A percentile compares a stretch with the other conserved stretches of the same genome.
These are phyloP conservation scores for Starmerella riodocensis DNA, from an alignment of 805 yeast species.

Conservation along the genomic window DNA sequence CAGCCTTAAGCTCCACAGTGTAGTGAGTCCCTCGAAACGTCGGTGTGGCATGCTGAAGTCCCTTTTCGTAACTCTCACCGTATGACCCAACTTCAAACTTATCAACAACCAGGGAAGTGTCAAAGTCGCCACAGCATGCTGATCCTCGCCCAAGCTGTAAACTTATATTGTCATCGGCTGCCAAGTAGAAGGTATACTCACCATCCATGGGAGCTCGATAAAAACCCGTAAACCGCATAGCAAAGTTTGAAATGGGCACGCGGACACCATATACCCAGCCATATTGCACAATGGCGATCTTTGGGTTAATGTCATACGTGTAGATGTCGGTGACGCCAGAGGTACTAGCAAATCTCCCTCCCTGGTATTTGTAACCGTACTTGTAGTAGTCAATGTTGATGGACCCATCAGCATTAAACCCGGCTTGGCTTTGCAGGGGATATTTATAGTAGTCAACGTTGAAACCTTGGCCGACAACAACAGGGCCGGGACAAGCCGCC, in stretches of 20 bases:
- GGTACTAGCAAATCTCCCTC: neutral
- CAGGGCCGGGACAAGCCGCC: neutral
- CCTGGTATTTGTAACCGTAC: slow-evolving; percentile 2
- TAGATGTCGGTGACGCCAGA: slow-evolving; percentile 2
- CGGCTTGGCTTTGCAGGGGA: neutral
- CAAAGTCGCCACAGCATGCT: slow-evolving; percentile 8
- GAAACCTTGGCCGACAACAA: neutral
- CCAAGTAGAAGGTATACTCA: slow-evolving; percentile 1
- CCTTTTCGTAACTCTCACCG: neutral
- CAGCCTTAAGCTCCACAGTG: neutral
- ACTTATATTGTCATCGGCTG: slow-evolving; percentile 4
- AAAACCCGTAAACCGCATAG: slow-evolving; percentile 1
- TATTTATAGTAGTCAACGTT: slow-evolving; percentile 1
- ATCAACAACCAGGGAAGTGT: neutral
- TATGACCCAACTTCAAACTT: neutral
- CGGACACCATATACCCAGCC: slow-evolving; percentile 2
- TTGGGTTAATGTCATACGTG: neutral
- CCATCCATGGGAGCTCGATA: slow-evolving; percentile 1
- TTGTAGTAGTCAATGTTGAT: neutral
- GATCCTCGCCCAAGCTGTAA: slow-evolving; percentile 7
- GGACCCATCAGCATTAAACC: neutral
- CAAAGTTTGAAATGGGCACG: slow-evolving; percentile 1
- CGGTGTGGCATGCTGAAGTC: neutral
- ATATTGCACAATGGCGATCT: neutral
- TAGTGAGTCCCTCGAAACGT: neutral